These are phyloP conservation scores for Scedosporium boydii DNA, from an alignment of 2,329 filamentous ascomycete species.

Conservation along the genomic window DNA sequence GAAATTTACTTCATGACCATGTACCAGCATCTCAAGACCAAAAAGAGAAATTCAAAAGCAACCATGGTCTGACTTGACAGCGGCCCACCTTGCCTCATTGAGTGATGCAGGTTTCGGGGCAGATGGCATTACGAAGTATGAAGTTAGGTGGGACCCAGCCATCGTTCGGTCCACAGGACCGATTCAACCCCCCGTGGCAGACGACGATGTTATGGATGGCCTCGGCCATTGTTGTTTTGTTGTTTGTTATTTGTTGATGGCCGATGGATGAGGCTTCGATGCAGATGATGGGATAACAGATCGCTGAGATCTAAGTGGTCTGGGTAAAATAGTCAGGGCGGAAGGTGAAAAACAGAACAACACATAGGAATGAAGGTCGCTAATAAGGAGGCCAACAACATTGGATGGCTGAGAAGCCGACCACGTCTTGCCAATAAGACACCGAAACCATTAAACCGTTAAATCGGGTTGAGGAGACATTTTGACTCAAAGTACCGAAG, in stretches of 20 bases:
- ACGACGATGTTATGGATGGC: background rate
- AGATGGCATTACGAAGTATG: background rate
- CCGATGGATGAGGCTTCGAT: background rate
- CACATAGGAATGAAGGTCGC: background rate
- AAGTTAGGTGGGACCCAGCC: background rate
- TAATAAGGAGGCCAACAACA: background rate
- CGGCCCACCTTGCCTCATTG: background rate
- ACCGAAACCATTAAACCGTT: too few species aligned
- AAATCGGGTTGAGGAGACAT: too few species aligned
- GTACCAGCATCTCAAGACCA: background rate
- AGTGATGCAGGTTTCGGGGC: constrained; percentile 1
- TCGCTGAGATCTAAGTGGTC: background rate
- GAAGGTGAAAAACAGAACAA: background rate
- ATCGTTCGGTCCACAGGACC: background rate
- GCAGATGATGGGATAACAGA: background rate
- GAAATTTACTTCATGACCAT: background rate
- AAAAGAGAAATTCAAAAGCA: background rate
- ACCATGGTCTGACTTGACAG: background rate
- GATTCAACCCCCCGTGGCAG: background rate
- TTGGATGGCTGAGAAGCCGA: background rate
- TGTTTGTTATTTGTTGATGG: background rate
- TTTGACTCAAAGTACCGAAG: too few species aligned
- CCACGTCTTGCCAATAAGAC: background rate
- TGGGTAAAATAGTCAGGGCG: background rate
- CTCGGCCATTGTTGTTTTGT: background rate